Conservation (phyloP, 202 grass and related monocot species). For the Elaeis oleifera region DNA sequence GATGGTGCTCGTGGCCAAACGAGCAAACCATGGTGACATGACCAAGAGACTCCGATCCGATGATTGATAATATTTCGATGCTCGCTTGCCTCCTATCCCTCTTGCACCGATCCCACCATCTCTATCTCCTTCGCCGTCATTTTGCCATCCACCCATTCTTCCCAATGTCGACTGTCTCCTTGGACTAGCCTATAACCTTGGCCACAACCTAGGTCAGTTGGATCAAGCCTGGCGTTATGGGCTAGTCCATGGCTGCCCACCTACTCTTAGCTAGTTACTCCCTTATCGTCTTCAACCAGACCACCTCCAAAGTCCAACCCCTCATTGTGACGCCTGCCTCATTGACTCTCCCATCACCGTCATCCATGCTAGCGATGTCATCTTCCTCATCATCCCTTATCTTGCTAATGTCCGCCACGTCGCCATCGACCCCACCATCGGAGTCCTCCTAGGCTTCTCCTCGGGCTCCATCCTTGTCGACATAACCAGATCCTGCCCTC, state of each 20-base stretch:
- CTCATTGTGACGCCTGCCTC: conserved; percentile 40
- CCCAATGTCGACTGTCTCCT: conserved; percentile 42
- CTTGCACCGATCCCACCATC: conserved; percentile 25
- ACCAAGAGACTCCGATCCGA: no score
- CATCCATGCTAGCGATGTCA: conserved; percentile 44
- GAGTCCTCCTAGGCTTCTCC: conserved; percentile 47
- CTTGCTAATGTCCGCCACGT: conserved; percentile 64
- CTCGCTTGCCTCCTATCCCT: conserved; percentile 21
- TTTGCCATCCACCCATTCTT: neutral
- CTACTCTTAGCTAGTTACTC: conserved; percentile 68
- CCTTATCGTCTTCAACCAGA: conserved; percentile 78
- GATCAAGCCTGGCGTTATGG: conserved; percentile 92
- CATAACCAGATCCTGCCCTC: conserved; percentile 88
- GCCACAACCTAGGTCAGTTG: conserved; percentile 52
- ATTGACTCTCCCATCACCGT: conserved; percentile 37
- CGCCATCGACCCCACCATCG: conserved; percentile 45
- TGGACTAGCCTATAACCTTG: conserved; percentile 32
- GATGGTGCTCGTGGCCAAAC: neutral
- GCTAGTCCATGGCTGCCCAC: conserved; percentile 82
- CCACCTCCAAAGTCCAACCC: conserved; percentile 52
- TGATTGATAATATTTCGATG: conserved; percentile 2
- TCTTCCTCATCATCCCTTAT: conserved; percentile 93
- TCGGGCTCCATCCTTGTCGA: conserved; percentile 66
- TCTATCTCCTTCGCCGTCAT: conserved; percentile 4
- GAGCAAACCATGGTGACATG: no score